Conservation (phyloP, 2,329 filamentous ascomycete species). For the Alternaria triticina region DNA sequence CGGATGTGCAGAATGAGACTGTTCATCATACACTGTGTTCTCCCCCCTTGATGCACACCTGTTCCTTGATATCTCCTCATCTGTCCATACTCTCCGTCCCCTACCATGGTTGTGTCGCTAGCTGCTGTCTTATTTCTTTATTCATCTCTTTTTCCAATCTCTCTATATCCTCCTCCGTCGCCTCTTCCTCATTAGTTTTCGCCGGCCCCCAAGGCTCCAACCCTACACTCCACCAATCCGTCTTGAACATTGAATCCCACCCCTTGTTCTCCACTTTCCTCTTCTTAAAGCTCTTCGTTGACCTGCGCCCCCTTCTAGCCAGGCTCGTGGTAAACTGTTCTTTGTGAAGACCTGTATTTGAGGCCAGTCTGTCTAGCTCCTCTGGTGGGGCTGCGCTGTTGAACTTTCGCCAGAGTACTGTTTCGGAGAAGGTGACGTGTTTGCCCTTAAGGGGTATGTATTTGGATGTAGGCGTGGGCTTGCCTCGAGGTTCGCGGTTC, state of each 20-base stretch:
- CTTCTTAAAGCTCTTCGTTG: background rate
- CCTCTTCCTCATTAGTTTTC: background rate
- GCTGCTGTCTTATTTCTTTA: background rate
- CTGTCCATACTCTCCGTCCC: background rate
- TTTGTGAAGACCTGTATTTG: background rate
- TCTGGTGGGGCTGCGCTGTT: background rate
- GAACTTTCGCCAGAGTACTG: background rate
- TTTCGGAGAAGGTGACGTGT: background rate
- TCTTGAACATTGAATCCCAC: background rate
- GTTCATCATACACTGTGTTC: background rate
- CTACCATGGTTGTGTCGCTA: background rate
- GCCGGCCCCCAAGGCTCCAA: background rate
- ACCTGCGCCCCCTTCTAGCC: background rate
- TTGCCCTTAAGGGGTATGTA: background rate
- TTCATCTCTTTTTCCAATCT: background rate
- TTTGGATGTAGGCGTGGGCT: background rate
- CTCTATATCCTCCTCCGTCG: background rate
- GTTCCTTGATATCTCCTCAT: background rate
- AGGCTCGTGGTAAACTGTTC: background rate
- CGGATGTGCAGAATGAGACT: background rate
- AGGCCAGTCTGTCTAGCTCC: background rate
- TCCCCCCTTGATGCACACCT: background rate
- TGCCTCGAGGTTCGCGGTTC: background rate
- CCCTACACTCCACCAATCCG: background rate
- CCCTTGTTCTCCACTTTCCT: accelerated